Conservation (phyloP, 805 yeast species). For the Kluyveromyces starmeri region DNA sequence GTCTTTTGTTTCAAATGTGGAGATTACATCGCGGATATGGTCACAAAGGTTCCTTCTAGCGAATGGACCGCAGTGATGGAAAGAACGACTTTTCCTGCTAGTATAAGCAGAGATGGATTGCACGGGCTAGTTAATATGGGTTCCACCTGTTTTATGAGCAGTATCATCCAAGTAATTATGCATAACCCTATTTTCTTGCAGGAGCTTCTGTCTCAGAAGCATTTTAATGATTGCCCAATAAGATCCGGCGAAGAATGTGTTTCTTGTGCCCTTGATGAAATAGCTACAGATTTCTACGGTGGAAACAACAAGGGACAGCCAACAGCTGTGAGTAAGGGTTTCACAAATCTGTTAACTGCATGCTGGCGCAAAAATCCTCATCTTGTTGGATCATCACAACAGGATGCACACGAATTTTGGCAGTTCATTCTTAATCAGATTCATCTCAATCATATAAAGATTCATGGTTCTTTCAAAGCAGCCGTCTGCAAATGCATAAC, state of each 20-base stretch:
- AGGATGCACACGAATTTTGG: slow-evolving; percentile 98
- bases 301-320: slow-evolving; percentile 23
- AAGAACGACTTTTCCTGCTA: slow-evolving; percentile 18
- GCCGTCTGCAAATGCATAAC: slow-evolving; percentile 62
- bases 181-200: slow-evolving; percentile 85
- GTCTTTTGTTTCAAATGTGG: slow-evolving; percentile 75
- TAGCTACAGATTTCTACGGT: slow-evolving; percentile 68
- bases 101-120: slow-evolving; percentile 63
- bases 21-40: slow-evolving; percentile 52
- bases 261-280: slow-evolving; percentile 76
- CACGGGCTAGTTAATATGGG: slow-evolving; percentile 92
- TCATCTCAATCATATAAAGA: slow-evolving; percentile 37
- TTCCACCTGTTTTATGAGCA: slow-evolving; percentile 94
- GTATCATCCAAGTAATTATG: slow-evolving; percentile 77
- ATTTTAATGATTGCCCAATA: slow-evolving; percentile 21
- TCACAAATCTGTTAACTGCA: slow-evolving; percentile 70
- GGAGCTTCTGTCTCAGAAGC: slow-evolving; percentile 49
- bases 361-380: slow-evolving; percentile 81
- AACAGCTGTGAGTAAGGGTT: slow-evolving; percentile 36
- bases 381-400: slow-evolving; percentile 93
- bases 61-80: slow-evolving; percentile 20
- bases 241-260: slow-evolving; percentile 42
- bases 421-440: slow-evolving; percentile 83
- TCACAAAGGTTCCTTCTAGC: slow-evolving; percentile 16
- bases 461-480: slow-evolving; percentile 8